Evolutionary conservation across 169 alveolate species (phyloP).

Genomic region (Plasmodium cynomolgi): DNA sequence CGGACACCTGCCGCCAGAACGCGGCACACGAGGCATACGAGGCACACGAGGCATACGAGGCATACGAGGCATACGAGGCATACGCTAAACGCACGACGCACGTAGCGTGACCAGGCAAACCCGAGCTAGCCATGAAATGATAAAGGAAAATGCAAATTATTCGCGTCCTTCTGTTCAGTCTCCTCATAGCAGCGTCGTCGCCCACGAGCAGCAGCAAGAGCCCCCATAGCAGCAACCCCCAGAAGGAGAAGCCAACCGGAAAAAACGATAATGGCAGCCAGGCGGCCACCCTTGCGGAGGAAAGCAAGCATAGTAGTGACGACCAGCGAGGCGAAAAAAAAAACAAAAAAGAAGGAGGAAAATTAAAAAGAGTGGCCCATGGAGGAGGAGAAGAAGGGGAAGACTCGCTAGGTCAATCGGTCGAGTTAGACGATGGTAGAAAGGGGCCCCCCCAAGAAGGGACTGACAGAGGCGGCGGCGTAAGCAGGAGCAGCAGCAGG

Average conservation of each 20-base stretch:
- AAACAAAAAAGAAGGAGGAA: not conserved
- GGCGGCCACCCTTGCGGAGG: not conserved
- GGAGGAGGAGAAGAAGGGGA: not conserved
- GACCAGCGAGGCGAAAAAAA: not conserved
- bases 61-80: not conserved
- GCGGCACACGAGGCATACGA: too few relatives aligned
- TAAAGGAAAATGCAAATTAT: not conserved
- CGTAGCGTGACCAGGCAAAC: not conserved
- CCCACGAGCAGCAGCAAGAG: not conserved
- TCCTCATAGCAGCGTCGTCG: not conserved
- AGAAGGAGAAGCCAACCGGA: not conserved
- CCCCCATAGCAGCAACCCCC: not conserved
- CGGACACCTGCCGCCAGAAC: too few relatives aligned
- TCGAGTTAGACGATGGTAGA: not conserved
- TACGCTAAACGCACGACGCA: not conserved
- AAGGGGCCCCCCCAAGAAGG: not conserved
- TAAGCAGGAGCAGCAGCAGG: not conserved
- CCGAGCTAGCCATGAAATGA: not conserved
- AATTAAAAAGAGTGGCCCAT: too few relatives aligned
- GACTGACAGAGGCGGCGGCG: not conserved
- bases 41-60: too few relatives aligned
- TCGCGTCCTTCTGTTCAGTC: not conserved
- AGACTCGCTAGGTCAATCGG: not conserved
- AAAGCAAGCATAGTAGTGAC: not conserved
- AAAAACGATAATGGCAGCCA: not conserved